Percentiles rank a stretch among this genome's conserved stretches.
Evolutionary conservation across 2,329 filamentous ascomycete genomes (phyloP).

Genomic region (Achaetomium macrosporum): DNA sequence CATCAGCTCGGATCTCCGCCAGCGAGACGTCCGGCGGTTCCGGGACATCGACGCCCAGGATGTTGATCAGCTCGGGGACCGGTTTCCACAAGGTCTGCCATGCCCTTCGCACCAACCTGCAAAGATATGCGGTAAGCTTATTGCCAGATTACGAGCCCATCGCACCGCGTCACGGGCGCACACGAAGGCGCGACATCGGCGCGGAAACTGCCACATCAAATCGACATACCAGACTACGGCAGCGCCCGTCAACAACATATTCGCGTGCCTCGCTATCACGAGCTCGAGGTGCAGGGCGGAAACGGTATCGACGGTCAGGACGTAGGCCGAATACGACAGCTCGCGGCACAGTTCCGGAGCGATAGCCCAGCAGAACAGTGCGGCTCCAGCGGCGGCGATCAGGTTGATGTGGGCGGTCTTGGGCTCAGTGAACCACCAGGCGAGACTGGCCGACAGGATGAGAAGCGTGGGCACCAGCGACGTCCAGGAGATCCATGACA

Average conservation of each 20-base stretch:
- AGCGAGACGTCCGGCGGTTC: slow-evolving; percentile 84
- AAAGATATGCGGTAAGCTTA: slow-evolving; percentile 10
- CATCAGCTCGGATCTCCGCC: slow-evolving; percentile 79
- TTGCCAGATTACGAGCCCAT: not conserved
- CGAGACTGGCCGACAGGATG: slow-evolving; percentile 37
- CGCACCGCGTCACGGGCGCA: not conserved
- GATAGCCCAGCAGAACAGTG: slow-evolving; percentile 38
- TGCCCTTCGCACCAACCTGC: slow-evolving; percentile 76
- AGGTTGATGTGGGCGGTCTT: slow-evolving; percentile 39
- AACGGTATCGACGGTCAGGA: slow-evolving; percentile 31
- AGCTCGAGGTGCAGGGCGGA: slow-evolving; percentile 41
- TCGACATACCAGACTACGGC: slow-evolving; percentile 48
- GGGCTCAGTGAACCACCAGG: slow-evolving; percentile 42
- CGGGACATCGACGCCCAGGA: slow-evolving; percentile 91
- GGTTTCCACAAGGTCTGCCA: slow-evolving; percentile 87
- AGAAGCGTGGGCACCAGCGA: slow-evolving; percentile 40
- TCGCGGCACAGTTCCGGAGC: slow-evolving; percentile 37
- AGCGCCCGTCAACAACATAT: slow-evolving; percentile 49
- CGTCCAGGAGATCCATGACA: slow-evolving; percentile 47
- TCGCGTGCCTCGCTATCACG: slow-evolving; percentile 44
- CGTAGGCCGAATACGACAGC: slow-evolving; percentile 32
- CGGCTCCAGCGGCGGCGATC: slow-evolving; percentile 35
- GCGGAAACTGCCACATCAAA: not conserved
- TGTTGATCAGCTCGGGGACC: slow-evolving; percentile 81
- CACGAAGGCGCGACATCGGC: not conserved